Conservation (phyloP, 2,329 filamentous ascomycete species). For the Monilinia aucupariae region DNA sequence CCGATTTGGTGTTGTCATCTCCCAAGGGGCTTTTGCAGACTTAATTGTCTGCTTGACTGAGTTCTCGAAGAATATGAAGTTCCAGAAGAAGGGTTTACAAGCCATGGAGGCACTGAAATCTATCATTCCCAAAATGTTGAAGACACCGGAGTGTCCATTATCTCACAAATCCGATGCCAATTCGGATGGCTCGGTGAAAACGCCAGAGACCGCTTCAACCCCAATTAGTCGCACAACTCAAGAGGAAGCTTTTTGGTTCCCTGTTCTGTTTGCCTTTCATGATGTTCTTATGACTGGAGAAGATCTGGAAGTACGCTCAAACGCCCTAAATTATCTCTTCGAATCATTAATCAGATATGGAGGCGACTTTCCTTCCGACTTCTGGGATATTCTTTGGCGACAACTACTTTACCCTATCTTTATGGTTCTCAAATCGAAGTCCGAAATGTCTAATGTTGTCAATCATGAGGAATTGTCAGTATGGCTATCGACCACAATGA, state of each 20-base stretch:
- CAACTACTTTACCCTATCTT: constrained; percentile 98
- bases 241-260: constrained; percentile 98
- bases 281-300: constrained; percentile 99
- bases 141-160: constrained; percentile 89
- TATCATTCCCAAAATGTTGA: constrained; percentile 89
- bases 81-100: constrained; percentile 96
- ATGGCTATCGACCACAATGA: constrained; percentile 99
- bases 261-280: constrained; percentile 95
- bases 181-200: constrained; percentile 36
- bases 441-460: constrained; percentile 90
- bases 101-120: constrained; percentile 93
- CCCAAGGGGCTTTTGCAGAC: constrained; percentile 94
- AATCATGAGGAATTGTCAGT: constrained; percentile 97
- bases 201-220: constrained; percentile 41
- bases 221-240: constrained; percentile 75
- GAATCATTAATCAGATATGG: constrained; percentile 87
- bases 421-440: constrained; percentile 92
- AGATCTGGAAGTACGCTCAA: constrained; percentile 88
- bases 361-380: constrained; percentile 83
- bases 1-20: constrained; percentile 91
- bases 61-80: constrained; percentile 97
- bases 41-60: constrained; percentile 93
- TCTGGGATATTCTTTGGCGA: constrained; percentile 98
- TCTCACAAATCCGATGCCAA: constrained; percentile 53
- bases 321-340: constrained; percentile 92